Base-by-base conservation (phyloP, 1,139 yeast genomes). In the Candida albicans region DNA sequence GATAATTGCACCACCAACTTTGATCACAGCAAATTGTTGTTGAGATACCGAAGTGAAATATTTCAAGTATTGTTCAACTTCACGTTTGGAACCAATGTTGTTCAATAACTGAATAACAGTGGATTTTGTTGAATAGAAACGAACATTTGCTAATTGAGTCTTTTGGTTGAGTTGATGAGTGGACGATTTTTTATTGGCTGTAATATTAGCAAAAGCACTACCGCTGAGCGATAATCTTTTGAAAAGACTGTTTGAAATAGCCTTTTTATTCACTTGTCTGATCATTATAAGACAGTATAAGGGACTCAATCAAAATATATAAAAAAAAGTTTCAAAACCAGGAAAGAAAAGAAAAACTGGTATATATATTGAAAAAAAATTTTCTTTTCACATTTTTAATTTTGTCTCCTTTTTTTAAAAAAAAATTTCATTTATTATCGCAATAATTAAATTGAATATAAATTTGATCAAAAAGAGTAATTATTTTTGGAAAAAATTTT, bases 1-100 rank as follows among this genome's bases (percentile, higher is more conserved):
- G 62, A 93, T 93, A 58, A 95, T 91, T 35, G 99, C 99, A 53
- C 99, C 99, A 35, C 99, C 99, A 33, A 93, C 99, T 67, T 93
- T 93, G 68, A 93, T 93, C 40, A 93, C 97, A 10, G 99, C 99
- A 61, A 93, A 93, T 62, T 93, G 98, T 65, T 93, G 99, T 54
- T 88, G 90, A 10, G 89, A 83, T 25, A 93, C 98, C 28, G 97
- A 89, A 1, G 99, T 91, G 73, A 93, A 93, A 67, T 91, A 91
- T 62, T 91, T 91, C 61, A 93, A 79, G 65, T 93, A 93, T 67
- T 93, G 99, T 65, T 93, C 99, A 38, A 93, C 99, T 68, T 93
- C 99, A 55, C 98, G 80, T 65, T 93, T 93, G 41, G 97, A 90
- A 15, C 98, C 98, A 55, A 95, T 93, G 64, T 91, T 93, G 73